Percentiles rank a stretch among this genome's conserved stretches.
Conservation (phyloP, 1,284 basidiomycete genomes). For the Fomitopsis betulina region DNA sequence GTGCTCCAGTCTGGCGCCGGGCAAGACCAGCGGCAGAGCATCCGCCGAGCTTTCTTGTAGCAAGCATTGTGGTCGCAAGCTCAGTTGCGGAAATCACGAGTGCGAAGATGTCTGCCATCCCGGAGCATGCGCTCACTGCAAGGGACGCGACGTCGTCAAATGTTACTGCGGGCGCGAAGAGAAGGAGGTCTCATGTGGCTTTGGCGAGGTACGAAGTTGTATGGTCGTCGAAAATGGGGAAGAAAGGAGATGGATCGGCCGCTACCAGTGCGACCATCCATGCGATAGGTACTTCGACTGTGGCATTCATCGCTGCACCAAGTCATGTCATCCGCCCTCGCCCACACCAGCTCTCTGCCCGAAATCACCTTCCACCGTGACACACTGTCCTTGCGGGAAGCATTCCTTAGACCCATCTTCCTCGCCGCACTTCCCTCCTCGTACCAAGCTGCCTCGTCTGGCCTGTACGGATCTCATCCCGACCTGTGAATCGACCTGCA, state of each 20-base stretch:
- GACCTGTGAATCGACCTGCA: slow-evolving; percentile 69
- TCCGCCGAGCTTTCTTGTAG: slow-evolving; percentile 58
- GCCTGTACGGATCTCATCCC: slow-evolving; percentile 75
- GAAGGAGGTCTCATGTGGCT: slow-evolving; percentile 62
- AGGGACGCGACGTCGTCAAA: slow-evolving; percentile 42
- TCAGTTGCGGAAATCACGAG: slow-evolving; percentile 67
- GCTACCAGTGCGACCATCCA: slow-evolving; percentile 57
- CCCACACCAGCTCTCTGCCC: slow-evolving; percentile 61
- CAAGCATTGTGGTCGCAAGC: slow-evolving; percentile 50
- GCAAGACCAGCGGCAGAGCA: slow-evolving; percentile 22
- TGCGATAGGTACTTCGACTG: slow-evolving; percentile 77
- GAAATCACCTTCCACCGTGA: slow-evolving; percentile 61
- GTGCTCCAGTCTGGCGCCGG: slow-evolving; percentile 47
- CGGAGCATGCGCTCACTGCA: slow-evolving; percentile 66
- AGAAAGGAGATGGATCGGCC: slow-evolving; percentile 57
- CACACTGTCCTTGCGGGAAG: slow-evolving; percentile 80
- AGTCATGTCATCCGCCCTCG: slow-evolving; percentile 71
- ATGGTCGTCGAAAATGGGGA: slow-evolving; percentile 26
- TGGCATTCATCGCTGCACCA: slow-evolving; percentile 65
- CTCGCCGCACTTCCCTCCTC: slow-evolving; percentile 28
- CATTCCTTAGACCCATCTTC: slow-evolving; percentile 43
- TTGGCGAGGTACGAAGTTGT: slow-evolving; percentile 35
- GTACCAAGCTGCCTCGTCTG: slow-evolving; percentile 39
- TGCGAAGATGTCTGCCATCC: slow-evolving; percentile 68
- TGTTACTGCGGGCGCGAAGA: slow-evolving; percentile 80